phyloP scores from a whole-genome alignment of 176 grass and related monocot species.

The Rhynchospora pubera region DNA sequence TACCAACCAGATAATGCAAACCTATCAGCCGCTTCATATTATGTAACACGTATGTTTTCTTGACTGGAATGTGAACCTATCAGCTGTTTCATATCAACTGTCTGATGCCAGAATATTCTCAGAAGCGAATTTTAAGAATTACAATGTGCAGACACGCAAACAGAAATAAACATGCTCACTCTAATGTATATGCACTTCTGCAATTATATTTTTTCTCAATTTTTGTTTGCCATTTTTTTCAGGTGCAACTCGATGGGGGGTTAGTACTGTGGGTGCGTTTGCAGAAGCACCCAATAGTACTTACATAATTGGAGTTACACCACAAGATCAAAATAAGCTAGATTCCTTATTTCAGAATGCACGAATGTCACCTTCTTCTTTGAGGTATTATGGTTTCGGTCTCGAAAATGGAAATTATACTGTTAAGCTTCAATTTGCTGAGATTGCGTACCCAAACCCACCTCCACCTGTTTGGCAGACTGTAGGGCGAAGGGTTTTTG shows the following conservation, averaged over 20 bases:
- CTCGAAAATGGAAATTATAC: constrained; percentile 52
- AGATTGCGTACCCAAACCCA: constrained; percentile 15
- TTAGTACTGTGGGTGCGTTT: constrained; percentile 33
- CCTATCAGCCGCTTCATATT: constrained; percentile 48
- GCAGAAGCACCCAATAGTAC: not conserved
- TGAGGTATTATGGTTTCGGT: constrained; percentile 69
- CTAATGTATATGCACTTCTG: not conserved
- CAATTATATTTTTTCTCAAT: not conserved
- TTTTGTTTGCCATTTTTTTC: not conserved
- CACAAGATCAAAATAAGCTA: constrained; percentile 25
- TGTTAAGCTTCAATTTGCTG: constrained; percentile 32
- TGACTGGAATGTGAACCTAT: not conserved
- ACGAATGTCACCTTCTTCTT: constrained; percentile 38
- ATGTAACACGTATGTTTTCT: constrained; percentile 27
- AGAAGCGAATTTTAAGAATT: not conserved
- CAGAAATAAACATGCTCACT: not conserved
- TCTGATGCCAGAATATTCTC: not conserved
- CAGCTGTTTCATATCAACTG: not conserved
- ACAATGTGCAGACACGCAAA: not conserved
- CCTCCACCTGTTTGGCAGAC: constrained; percentile 23
- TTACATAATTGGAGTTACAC: constrained; percentile 12
- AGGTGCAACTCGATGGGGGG: constrained; percentile 30
- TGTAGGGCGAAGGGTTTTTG: constrained; percentile 37
- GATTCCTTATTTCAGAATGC: constrained; percentile 29
- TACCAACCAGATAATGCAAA: constrained; percentile 44